Conservation (phyloP, 2,329 filamentous ascomycete species). For the Diaporthe vexans region DNA sequence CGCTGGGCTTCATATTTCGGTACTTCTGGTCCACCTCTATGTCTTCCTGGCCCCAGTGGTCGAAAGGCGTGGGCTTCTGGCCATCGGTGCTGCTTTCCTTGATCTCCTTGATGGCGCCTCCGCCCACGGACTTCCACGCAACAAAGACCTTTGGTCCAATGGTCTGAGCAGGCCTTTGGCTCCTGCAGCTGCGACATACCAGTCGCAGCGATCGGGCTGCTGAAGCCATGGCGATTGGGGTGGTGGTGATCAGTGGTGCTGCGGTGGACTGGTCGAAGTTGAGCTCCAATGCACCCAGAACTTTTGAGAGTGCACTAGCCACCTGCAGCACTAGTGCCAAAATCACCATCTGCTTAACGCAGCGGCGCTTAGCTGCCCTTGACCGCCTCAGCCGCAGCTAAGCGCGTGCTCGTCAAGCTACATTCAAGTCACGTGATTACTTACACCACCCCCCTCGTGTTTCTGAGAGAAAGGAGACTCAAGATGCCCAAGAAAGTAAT, state of each 20-base stretch:
- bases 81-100: slow-evolving; percentile 35
- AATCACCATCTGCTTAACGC: neutral
- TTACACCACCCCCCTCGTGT: neutral
- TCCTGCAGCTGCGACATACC: slow-evolving; percentile 53
- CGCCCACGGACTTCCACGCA: slow-evolving; percentile 47
- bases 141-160: slow-evolving; percentile 44
- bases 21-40: slow-evolving; percentile 38
- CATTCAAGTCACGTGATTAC: neutral
- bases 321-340: slow-evolving; percentile 17
- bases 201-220: slow-evolving; percentile 57
- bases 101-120: slow-evolving; percentile 40
- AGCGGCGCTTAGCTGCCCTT: neutral
- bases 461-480: slow-evolving; percentile 5
- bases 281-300: slow-evolving; percentile 30
- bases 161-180: slow-evolving; percentile 43
- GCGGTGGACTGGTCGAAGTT: slow-evolving; percentile 33
- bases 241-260: slow-evolving; percentile 39
- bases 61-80: slow-evolving; percentile 36
- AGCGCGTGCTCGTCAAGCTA: neutral
- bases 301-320: slow-evolving; percentile 32
- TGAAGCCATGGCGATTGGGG: slow-evolving; percentile 54
- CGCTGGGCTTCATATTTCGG: slow-evolving; percentile 38
- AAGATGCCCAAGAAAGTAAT: slow-evolving; percentile 11
- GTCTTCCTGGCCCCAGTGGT: slow-evolving; percentile 45
- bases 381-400: slow-evolving; percentile 2